A percentile compares a stretch with the other conserved stretches of the same genome.
Conservation (phyloP, 2,329 filamentous ascomycete species). For the Colletotrichum tropicicola region DNA sequence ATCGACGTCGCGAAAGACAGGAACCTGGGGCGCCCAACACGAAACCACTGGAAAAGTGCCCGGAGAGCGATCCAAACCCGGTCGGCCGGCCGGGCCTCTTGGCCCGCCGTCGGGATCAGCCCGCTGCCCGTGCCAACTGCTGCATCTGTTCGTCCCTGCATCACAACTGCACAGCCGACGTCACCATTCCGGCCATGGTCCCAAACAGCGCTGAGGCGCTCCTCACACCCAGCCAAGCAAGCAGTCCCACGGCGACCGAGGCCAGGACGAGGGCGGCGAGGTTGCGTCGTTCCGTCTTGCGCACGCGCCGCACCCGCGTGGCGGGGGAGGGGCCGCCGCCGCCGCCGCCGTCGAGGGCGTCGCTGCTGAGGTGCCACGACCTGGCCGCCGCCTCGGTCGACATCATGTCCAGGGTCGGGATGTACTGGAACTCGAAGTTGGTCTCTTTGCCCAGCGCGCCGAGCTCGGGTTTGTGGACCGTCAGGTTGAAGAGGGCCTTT, state of each 20-base stretch:
- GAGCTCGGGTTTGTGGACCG: constrained; percentile 66
- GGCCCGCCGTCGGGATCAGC: neutral
- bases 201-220: constrained; percentile 17
- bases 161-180: neutral
- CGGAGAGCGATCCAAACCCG: neutral
- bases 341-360: constrained; percentile 37
- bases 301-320: constrained; percentile 39
- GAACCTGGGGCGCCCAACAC: neutral
- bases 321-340: constrained; percentile 37
- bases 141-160: neutral
- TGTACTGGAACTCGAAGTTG: constrained; percentile 76
- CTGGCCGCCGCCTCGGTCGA: constrained; percentile 39
- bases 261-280: constrained; percentile 54
- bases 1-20: constrained; percentile 4
- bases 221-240: constrained; percentile 37
- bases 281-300: constrained; percentile 45
- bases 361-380: neutral
- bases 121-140: neutral
- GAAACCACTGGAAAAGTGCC: neutral
- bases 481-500: constrained; percentile 57
- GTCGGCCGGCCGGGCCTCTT: neutral
- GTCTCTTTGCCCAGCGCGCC: constrained; percentile 71
- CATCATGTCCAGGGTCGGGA: constrained; percentile 56
- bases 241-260: constrained; percentile 36
- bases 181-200: neutral